Percentiles rank a stretch among this genome's conserved stretches.
phyloP scores from a whole-genome alignment of 805 yeast species.

The Blastobotrys peoriensis region DNA sequence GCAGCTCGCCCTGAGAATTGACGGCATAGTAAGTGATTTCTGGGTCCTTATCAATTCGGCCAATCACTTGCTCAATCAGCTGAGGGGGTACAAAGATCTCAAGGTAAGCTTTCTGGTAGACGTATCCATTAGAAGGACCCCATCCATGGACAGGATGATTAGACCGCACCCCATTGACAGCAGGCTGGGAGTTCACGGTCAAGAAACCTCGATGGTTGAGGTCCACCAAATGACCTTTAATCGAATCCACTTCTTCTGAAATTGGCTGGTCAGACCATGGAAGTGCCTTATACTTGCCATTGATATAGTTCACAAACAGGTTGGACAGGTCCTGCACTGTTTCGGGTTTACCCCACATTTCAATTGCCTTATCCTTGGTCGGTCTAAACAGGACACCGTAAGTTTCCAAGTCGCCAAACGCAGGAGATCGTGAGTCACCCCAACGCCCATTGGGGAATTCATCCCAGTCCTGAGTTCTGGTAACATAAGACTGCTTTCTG shows the following conservation, averaged over 20 bases:
- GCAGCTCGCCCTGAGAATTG: conserved; percentile 48
- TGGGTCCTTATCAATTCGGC: conserved; percentile 39
- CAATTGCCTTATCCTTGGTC: conserved; percentile 62
- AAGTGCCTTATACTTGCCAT: conserved; percentile 63
- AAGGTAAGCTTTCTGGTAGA: conserved; percentile 88
- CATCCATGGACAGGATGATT: conserved; percentile 74
- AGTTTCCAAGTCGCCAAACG: conserved; percentile 84
- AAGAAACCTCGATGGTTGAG: conserved; percentile 63
- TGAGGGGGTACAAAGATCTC: conserved; percentile 73
- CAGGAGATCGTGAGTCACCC: conserved; percentile 98
- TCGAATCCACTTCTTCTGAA: conserved; percentile 63
- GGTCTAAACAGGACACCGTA: conserved; percentile 79
- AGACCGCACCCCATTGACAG: conserved; percentile 73
- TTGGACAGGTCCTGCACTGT: conserved; percentile 51
- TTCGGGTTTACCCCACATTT: conserved; percentile 83
- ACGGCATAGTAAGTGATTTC: conserved; percentile 76
- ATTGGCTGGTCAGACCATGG: conserved; percentile 97
- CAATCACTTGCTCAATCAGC: conserved; percentile 41
- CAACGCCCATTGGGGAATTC: conserved; percentile 98
- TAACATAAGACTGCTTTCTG: conserved; percentile 81
- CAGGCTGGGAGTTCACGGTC: conserved; percentile 93
- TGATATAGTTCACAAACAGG: conserved; percentile 62
- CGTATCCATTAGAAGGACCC: conserved; percentile 93
- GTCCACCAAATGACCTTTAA: conserved; percentile 52
- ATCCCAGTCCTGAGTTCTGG: conserved; percentile 92